These are phyloP conservation scores for Coemansia furcata DNA, from an alignment of 192 early-diverging fungal species.

Conservation along the genomic window DNA sequence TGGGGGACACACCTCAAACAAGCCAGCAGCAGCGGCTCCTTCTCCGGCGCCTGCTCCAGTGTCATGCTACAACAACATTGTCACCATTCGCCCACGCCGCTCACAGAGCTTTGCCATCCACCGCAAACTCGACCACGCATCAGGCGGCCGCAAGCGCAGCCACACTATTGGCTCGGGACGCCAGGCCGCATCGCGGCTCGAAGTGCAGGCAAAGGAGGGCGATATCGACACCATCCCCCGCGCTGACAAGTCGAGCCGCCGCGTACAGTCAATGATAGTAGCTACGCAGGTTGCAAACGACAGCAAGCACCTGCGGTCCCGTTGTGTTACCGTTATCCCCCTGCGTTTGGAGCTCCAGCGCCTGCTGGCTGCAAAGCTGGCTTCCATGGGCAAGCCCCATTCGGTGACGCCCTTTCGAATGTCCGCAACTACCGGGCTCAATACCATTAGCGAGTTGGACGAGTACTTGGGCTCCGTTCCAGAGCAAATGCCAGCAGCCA, in stretches of 20 bases:
- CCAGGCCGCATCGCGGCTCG: conserved; percentile 13
- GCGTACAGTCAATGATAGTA: conserved; percentile 42
- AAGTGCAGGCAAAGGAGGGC: neutral
- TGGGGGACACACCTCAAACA: conserved; percentile 17
- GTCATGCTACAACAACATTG: conserved; percentile 6
- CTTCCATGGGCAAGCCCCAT: neutral
- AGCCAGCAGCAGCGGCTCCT: neutral
- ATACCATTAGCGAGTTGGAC: neutral
- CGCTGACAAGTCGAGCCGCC: conserved; percentile 22
- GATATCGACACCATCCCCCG: conserved; percentile 11
- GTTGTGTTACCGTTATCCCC: conserved; percentile 39
- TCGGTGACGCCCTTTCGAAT: neutral
- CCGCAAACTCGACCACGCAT: conserved; percentile 29
- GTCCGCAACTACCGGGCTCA: neutral
- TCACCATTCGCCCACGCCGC: conserved; percentile 41
- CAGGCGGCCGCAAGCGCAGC: conserved; percentile 35
- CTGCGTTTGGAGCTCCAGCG: conserved; percentile 42
- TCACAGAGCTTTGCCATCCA: conserved; percentile 42
- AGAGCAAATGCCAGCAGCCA: neutral
- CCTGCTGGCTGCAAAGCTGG: conserved; percentile 11
- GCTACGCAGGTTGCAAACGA: neutral
- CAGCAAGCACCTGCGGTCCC: neutral
- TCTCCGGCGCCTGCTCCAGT: neutral
- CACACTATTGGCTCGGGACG: conserved; percentile 41
- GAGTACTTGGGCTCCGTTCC: neutral